Percentiles rank a stretch among this genome's conserved stretches.
Conservation (phyloP, 345 rosid species). For the Gossypium arboreum region DNA sequence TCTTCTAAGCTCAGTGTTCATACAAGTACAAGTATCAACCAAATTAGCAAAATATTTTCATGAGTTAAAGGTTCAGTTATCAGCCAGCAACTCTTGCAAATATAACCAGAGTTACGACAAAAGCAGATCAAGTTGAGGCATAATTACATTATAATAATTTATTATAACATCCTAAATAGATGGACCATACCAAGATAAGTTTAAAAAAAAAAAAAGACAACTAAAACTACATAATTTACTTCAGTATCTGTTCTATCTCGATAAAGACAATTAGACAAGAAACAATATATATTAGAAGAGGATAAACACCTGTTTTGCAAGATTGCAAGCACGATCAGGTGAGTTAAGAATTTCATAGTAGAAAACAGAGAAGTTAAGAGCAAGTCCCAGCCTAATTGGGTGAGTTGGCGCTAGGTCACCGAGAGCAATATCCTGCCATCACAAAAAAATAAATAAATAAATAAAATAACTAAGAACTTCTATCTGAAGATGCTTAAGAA, state of each 20-base stretch:
- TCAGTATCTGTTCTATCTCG: neutral
- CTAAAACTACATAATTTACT: neutral
- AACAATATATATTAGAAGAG: neutral
- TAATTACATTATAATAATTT: neutral
- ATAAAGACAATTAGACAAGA: neutral
- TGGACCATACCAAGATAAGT: neutral
- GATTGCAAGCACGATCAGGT: constrained; percentile 93
- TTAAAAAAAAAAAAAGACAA: neutral
- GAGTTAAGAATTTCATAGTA: constrained; percentile 97
- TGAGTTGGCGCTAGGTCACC: constrained; percentile 89
- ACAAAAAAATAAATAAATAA: neutral
- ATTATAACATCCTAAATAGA: neutral
- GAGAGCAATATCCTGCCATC: constrained; percentile 78
- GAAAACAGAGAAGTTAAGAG: constrained; percentile 99
- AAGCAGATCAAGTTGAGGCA: neutral
- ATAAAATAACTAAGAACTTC: neutral
- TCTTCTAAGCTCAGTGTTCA: neutral
- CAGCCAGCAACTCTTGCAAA: neutral
- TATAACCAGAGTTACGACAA: neutral
- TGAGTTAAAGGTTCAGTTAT: neutral
- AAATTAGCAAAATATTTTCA: neutral
- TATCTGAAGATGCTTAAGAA: neutral
- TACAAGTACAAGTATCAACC: neutral
- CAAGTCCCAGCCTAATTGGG: constrained; percentile 94
- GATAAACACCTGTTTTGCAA: constrained; percentile 77